These are phyloP conservation scores for Paramecium sexaurelia DNA, from an alignment of 73 alveolate genomes.

Conservation along the genomic window DNA sequence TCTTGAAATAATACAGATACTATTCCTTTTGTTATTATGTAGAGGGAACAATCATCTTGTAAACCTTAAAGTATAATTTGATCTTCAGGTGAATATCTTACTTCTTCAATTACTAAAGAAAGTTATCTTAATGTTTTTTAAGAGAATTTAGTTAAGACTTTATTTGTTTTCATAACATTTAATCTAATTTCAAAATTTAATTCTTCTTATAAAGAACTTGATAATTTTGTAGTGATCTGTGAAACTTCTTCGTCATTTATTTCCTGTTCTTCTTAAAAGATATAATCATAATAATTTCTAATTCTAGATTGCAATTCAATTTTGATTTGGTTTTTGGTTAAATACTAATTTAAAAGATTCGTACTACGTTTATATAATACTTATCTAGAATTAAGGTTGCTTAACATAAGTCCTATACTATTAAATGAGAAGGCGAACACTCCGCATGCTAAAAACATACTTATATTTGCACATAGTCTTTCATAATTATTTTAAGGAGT, in stretches of 20 bases:
- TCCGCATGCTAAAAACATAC: conserved; percentile 87
- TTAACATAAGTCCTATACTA: conserved; percentile 77
- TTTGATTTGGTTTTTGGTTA: conserved; percentile 76
- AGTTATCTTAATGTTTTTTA: conserved; percentile 26
- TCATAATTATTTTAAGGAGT: conserved; percentile 77
- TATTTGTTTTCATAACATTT: conserved; percentile 20
- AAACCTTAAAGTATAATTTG: not conserved
- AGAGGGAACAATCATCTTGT: conserved; percentile 57
- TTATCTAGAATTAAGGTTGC: conserved; percentile 70
- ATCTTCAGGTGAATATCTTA: conserved; percentile 65
- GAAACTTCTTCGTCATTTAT: conserved; percentile 54
- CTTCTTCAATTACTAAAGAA: conserved; percentile 36
- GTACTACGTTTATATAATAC: conserved; percentile 70
- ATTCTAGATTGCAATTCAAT: conserved; percentile 74
- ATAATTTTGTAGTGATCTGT: conserved; percentile 25
- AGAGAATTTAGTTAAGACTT: conserved; percentile 13
- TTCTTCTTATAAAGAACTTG: conserved; percentile 20
- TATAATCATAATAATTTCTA: conserved; percentile 78
- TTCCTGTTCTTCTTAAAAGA: conserved; percentile 67
- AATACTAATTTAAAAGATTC: conserved; percentile 71
- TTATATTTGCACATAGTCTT: conserved; percentile 72
- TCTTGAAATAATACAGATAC: conserved; percentile 17
- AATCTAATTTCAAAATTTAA: conserved; percentile 46
- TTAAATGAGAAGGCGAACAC: conserved; percentile 87
- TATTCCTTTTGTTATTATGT: conserved; percentile 52